These are phyloP conservation scores for Neurospora sp. DNA, from an alignment of 2,329 filamentous ascomycete genomes.

Conservation along the genomic window DNA sequence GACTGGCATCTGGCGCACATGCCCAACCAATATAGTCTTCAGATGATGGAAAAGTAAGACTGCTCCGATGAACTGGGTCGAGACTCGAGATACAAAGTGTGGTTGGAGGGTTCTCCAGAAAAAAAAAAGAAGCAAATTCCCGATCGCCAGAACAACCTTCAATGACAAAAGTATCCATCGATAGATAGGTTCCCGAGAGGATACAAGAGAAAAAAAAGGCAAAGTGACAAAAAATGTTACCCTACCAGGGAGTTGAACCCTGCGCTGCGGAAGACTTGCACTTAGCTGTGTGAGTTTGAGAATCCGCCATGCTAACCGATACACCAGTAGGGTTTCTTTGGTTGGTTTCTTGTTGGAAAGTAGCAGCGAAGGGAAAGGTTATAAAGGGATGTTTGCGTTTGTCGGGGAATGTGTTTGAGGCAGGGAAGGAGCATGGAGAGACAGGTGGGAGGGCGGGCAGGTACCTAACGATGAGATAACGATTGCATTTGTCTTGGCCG, in stretches of 20 bases:
- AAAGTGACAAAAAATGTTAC: background rate
- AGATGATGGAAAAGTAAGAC: too few species aligned
- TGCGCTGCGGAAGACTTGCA: background rate
- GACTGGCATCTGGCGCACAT: too few species aligned
- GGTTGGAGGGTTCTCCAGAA: too few species aligned
- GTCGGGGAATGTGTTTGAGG: background rate
- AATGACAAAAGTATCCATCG: too few species aligned
- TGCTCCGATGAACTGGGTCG: too few species aligned
- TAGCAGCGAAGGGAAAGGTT: background rate
- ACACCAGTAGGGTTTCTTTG: background rate
- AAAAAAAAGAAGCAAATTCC: too few species aligned
- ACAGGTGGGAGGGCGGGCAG: background rate
- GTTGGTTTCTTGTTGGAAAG: background rate
- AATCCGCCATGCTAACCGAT: background rate
- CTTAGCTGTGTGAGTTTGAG: background rate
- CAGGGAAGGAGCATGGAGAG: background rate
- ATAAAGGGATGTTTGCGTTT: background rate
- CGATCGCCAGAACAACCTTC: too few species aligned
- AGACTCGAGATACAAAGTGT: too few species aligned
- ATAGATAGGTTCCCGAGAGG: too few species aligned
- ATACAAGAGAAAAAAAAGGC: background rate
- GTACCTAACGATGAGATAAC: background rate
- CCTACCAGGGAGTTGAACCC: background rate
- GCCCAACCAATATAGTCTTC: too few species aligned
- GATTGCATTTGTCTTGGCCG: too few species aligned